Evolutionary conservation across 2,329 filamentous ascomycete species (phyloP).

Genomic region (Cladosporium sp.): DNA sequence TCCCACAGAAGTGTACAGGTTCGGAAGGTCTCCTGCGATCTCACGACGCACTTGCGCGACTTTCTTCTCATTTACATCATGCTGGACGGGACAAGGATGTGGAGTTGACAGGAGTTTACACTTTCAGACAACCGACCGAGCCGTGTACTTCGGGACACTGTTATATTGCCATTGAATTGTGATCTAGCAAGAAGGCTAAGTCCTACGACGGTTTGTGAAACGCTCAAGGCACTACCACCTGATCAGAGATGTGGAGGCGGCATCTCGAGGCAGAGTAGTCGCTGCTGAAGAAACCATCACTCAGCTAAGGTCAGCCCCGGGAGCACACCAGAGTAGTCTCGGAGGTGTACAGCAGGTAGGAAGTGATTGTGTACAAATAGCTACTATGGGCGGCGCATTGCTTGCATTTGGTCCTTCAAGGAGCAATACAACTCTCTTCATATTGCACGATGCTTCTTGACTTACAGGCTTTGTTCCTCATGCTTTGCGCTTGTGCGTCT

Average conservation of each 20-base stretch:
- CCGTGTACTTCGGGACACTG: background rate
- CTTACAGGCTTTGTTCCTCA: background rate
- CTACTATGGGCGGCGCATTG: background rate
- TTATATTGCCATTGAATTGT: background rate
- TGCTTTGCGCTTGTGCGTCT: constrained; percentile 1
- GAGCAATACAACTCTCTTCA: background rate
- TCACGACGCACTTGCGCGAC: background rate
- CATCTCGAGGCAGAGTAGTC: background rate
- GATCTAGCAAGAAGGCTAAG: background rate
- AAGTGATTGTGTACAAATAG: background rate
- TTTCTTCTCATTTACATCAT: background rate
- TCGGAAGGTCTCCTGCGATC: background rate
- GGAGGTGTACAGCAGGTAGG: background rate
- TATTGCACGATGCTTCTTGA: background rate
- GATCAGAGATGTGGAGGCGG: background rate
- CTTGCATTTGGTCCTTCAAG: background rate
- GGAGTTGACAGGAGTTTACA: background rate
- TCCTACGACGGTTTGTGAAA: background rate
- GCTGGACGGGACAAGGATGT: background rate
- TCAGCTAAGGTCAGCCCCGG: background rate
- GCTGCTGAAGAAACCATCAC: background rate
- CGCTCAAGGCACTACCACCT: background rate
- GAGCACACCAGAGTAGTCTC: background rate
- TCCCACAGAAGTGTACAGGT: background rate
- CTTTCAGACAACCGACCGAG: constrained; percentile 6